Base-by-base conservation (phyloP, 345 rosid genomes). In the Erysimum cheiranthoides region DNA sequence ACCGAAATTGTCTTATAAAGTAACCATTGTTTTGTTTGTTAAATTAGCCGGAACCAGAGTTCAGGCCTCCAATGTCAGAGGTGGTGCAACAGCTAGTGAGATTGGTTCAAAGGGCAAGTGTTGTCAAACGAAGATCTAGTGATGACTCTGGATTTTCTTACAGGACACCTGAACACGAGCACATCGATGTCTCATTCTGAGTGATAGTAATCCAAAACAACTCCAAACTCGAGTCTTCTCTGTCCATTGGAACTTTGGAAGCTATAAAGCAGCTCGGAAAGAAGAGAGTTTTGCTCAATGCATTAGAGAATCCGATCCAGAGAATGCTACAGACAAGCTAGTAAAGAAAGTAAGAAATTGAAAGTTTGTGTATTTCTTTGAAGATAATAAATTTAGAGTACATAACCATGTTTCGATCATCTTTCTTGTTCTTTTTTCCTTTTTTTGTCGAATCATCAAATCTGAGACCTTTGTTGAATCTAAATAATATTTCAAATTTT, bases 51-150 rank as follows among this genome's bases (percentile, higher is more conserved):
- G 99, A 96, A 36, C 99, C 99, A 0, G 98, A 95, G 87, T 95
- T 95, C 68, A 84, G 99, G 57, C 98, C 99, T 17, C 99, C 99
- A 2, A 96, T 96, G 98, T 96, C 99, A 0, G 99, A 96, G 80
- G 99, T 89, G 13, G 99, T 96, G 67, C 99, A 96, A 82, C 93
- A 92, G 56, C 59, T 96, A 77, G 98, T 96, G 76, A 81, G 97
- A 72, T 75, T 96, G 71, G 94, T 93, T 67, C 99, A 96, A 73
- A 84, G 99, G 79, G 98, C 99, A 18, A 90, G 99, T 34, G 85
- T 88, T 8, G 85, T 87, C 7, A 92, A 88, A 75, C 77, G 99
- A 85, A 86, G 88, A 40, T 86, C 98, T 1, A 91, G 93, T 7
- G 99, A 96, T 10, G 99, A 96, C 40, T 79, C 90, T 3, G 95